phyloP scores from a whole-genome alignment of 2,329 filamentous ascomycete genomes.

The Fusarium buharicum region DNA sequence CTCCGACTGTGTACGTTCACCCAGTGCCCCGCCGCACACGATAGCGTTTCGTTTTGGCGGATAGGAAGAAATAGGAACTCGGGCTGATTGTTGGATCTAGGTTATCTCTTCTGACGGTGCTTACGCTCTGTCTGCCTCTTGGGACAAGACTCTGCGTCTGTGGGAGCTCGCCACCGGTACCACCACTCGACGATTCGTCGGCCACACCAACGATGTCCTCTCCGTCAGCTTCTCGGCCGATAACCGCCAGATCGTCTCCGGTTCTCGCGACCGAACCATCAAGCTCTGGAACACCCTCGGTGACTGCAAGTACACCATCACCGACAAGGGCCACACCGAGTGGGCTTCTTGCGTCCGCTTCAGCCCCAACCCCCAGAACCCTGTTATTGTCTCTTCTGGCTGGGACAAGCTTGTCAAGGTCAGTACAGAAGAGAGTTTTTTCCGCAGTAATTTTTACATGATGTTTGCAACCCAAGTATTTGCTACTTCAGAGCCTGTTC shows the following conservation, averaged over 20 bases:
- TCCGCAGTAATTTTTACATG: conserved; percentile 65
- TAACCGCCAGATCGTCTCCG: conserved; percentile 99
- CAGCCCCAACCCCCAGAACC: conserved; percentile 99
- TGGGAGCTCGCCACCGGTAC: conserved; percentile 98
- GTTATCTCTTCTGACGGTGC: conserved; percentile 99
- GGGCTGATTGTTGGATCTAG: conserved; percentile 59
- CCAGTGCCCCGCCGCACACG: conserved; percentile 25
- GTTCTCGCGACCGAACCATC: conserved; percentile 97
- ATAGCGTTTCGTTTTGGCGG: conserved; percentile 11
- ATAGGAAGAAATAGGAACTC: conserved; percentile 26
- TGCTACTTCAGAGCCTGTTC: conserved; percentile 99
- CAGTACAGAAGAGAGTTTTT: conserved; percentile 55
- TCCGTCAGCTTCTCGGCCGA: conserved; percentile 99
- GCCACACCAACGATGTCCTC: conserved; percentile 99
- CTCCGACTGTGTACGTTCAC: conserved; percentile 93
- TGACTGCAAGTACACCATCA: conserved; percentile 99
- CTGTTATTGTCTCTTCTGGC: conserved; percentile 96
- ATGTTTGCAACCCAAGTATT: conserved; percentile 98
- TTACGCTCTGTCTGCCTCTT: conserved; percentile 98
- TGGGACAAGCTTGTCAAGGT: conserved; percentile 99
- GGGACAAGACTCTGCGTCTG: conserved; percentile 99
- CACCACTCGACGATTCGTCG: conserved; percentile 98
- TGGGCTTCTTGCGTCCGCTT: conserved; percentile 99
- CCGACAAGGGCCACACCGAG: conserved; percentile 99
- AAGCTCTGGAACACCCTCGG: conserved; percentile 99